Conservation (phyloP, 495 filamentous ascomycete genomes). For the Lophium mytilinum region DNA sequence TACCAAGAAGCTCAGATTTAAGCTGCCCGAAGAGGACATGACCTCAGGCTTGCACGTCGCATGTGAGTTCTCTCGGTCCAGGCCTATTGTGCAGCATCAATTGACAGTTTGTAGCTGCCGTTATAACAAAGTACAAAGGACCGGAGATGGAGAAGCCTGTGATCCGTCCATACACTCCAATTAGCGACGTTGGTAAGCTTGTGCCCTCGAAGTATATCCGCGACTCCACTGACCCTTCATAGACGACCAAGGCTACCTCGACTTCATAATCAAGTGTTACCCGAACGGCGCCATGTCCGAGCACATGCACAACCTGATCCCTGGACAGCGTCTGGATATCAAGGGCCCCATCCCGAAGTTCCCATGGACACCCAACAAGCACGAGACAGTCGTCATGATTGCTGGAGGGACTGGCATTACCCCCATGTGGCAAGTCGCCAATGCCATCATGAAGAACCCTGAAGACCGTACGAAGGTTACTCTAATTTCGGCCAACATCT, state of each 20-base stretch:
- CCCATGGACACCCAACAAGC: conserved; percentile 85
- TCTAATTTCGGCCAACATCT: conserved; percentile 81
- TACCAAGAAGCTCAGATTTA: conserved; percentile 80
- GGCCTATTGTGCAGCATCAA: background rate
- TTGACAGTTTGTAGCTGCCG: conserved; percentile 46
- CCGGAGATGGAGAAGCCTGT: conserved; percentile 70
- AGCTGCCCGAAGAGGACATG: conserved; percentile 71
- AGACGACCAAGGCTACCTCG: conserved; percentile 70
- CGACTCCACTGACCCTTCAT: background rate
- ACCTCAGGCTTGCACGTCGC: conserved; percentile 73
- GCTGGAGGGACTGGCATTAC: conserved; percentile 95
- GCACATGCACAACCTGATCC: conserved; percentile 74
- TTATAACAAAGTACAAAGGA: conserved; percentile 82
- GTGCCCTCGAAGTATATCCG: background rate
- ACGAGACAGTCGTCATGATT: conserved; percentile 83
- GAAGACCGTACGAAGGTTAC: conserved; percentile 95
- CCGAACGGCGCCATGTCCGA: conserved; percentile 82
- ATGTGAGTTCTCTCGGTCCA: conserved; percentile 41
- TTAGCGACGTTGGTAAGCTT: conserved; percentile 69
- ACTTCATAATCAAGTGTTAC: conserved; percentile 88
- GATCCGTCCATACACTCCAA: conserved; percentile 86
- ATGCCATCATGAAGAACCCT: conserved; percentile 88
- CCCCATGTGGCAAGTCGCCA: conserved; percentile 81
- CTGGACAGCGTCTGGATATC: conserved; percentile 72
- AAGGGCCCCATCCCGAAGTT: conserved; percentile 97